phyloP scores from a whole-genome alignment of 345 rosid species.

The Dovyalis caffra region DNA sequence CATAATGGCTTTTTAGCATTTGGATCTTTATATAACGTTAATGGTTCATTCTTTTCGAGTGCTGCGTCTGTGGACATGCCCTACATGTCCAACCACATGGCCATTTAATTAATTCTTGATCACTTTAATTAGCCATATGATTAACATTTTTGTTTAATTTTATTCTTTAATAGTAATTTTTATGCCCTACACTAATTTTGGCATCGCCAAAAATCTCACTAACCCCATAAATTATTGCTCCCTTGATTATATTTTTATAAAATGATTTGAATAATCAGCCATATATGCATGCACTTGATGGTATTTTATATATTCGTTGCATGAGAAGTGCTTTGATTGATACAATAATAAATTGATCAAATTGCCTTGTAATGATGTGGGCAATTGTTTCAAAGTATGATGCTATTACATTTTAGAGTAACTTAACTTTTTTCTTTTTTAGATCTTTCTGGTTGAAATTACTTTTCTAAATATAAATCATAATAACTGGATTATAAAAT shows the following conservation, averaged over 20 bases:
- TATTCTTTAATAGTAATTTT: not conserved
- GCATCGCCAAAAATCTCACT: not conserved
- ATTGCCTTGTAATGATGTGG: too few relatives aligned
- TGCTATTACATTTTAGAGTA: too few relatives aligned
- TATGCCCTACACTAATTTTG: not conserved
- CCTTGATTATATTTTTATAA: not conserved
- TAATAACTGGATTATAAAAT: too few relatives aligned
- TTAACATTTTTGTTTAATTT: not conserved
- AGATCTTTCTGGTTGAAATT: too few relatives aligned
- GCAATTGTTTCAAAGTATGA: too few relatives aligned
- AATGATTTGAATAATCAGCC: not conserved
- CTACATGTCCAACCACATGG: not conserved
- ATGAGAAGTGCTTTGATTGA: too few relatives aligned
- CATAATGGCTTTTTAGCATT: not conserved
- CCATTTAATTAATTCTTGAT: too few relatives aligned
- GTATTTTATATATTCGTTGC: too few relatives aligned
- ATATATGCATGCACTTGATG: too few relatives aligned
- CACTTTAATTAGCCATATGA: not conserved
- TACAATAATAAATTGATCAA: too few relatives aligned
- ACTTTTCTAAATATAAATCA: too few relatives aligned
- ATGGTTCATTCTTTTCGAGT: not conserved
- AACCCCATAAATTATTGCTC: not conserved
- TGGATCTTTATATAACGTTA: not conserved
- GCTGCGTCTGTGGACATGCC: not conserved
- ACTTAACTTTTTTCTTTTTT: too few relatives aligned